A percentile compares a stretch with the other conserved stretches of the same genome.
These are phyloP conservation scores for Chytridium lagenaria DNA, from an alignment of 371 early-diverging fungal genomes.

Conservation along the genomic window DNA sequence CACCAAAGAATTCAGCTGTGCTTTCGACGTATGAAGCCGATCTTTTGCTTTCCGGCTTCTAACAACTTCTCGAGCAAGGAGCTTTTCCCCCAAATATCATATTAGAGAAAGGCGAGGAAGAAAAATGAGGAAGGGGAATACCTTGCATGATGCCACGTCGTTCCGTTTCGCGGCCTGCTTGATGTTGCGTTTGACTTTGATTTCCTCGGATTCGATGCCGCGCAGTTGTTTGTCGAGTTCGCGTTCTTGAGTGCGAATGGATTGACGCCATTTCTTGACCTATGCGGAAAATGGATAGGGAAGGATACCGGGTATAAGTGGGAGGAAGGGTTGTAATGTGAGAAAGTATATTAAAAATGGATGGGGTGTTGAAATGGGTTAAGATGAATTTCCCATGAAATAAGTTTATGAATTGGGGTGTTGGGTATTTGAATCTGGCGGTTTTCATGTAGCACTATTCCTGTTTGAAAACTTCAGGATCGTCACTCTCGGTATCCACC, in stretches of 20 bases:
- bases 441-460: too few relatives aligned
- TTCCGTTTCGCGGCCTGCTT: slow-evolving; percentile 89
- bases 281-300: slow-evolving; percentile 28
- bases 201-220: slow-evolving; percentile 81
- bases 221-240: slow-evolving; percentile 85
- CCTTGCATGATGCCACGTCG: slow-evolving; percentile 75
- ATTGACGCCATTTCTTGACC: slow-evolving; percentile 90
- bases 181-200: slow-evolving; percentile 77
- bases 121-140: slow-evolving; percentile 26
- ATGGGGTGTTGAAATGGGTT: too few relatives aligned
- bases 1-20: slow-evolving; percentile 88
- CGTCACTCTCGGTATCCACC: too few relatives aligned
- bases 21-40: slow-evolving; percentile 85
- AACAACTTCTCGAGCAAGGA: slow-evolving; percentile 81
- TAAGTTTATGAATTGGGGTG: too few relatives aligned
- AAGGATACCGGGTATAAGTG: too few relatives aligned
- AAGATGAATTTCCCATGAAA: too few relatives aligned
- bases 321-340: too few relatives aligned
- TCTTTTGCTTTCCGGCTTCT: slow-evolving; percentile 79
- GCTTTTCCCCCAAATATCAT: background rate
- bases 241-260: slow-evolving; percentile 85
- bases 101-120: too few relatives aligned
- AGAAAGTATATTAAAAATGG: too few relatives aligned
- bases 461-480: too few relatives aligned
- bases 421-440: too few relatives aligned